Evolutionary conservation across 2,329 filamentous ascomycete species (phyloP).

Genomic region (Fusarium clavum): DNA sequence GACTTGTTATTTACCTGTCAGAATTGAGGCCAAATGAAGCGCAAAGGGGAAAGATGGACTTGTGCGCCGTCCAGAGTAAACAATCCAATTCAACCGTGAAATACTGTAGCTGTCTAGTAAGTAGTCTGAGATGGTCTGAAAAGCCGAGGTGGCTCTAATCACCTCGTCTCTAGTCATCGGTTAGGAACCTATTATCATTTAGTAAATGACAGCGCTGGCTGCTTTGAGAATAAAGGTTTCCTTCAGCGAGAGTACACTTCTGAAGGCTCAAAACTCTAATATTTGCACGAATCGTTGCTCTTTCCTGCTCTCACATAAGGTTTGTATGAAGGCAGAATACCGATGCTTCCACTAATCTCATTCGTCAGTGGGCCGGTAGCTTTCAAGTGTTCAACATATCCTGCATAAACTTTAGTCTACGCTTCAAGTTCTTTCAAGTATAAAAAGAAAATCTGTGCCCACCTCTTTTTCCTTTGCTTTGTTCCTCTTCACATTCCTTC

Average conservation of each 20-base stretch:
- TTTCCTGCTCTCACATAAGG: background rate
- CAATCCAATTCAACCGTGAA: background rate
- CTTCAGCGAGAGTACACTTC: too few species aligned
- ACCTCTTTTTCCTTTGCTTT: background rate
- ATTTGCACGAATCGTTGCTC: background rate
- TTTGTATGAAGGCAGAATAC: background rate
- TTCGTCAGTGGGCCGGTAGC: background rate
- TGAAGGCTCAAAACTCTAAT: background rate
- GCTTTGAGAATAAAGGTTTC: too few species aligned
- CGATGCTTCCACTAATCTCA: fast-evolving
- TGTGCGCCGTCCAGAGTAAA: too few species aligned
- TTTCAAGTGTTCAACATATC: background rate
- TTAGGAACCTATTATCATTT: background rate
- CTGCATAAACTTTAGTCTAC: too few species aligned
- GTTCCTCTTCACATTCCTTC: fast-evolving
- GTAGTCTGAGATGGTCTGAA: background rate
- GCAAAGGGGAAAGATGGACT: background rate
- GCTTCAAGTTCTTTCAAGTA: background rate
- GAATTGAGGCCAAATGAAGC: background rate
- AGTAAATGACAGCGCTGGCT: background rate
- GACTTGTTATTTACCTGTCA: too few species aligned
- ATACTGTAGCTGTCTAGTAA: background rate
- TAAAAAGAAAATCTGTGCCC: background rate
- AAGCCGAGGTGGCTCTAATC: too few species aligned
- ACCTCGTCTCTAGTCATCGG: too few species aligned